These are phyloP conservation scores for Fraxinus nigra DNA, from an alignment of 305 asterid genomes.

Conservation along the genomic window DNA sequence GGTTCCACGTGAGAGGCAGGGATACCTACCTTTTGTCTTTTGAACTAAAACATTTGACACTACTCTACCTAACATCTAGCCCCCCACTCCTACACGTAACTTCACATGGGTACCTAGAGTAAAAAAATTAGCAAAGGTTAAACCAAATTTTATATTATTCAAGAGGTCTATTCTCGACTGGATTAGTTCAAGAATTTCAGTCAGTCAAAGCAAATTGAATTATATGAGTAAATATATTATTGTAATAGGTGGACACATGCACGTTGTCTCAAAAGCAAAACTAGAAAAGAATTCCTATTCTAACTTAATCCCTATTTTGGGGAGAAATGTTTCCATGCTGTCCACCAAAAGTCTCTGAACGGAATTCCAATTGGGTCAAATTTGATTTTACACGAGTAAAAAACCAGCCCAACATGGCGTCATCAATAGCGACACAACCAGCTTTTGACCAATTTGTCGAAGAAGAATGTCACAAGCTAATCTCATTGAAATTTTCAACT, in stretches of 20 bases:
- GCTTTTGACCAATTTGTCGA: background rate
- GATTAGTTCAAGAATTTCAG: background rate
- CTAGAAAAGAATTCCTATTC: background rate
- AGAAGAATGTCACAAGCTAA: background rate
- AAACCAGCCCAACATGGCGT: background rate
- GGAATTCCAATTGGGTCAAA: background rate
- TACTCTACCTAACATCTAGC: background rate
- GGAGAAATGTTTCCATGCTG: background rate
- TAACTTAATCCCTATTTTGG: background rate
- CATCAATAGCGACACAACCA: background rate
- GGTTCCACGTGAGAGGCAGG: constrained; percentile 9
- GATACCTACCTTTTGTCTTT: background rate
- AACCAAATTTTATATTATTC: background rate
- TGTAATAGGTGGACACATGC: background rate
- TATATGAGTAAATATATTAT: background rate
- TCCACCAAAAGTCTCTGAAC: background rate
- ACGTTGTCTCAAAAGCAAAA: background rate
- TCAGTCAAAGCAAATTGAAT: constrained; percentile 1
- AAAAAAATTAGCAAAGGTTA: background rate
- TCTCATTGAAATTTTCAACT: background rate
- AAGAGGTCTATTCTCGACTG: background rate
- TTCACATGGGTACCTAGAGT: constrained; percentile 6
- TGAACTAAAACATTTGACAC: constrained; percentile 3
- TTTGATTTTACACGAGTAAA: background rate
- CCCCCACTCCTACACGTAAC: background rate